A percentile compares a stretch with the other conserved stretches of the same genome.
Evolutionary conservation across 2,329 filamentous ascomycete genomes (phyloP).

Genomic region (Bimuria novae-zelandiae): DNA sequence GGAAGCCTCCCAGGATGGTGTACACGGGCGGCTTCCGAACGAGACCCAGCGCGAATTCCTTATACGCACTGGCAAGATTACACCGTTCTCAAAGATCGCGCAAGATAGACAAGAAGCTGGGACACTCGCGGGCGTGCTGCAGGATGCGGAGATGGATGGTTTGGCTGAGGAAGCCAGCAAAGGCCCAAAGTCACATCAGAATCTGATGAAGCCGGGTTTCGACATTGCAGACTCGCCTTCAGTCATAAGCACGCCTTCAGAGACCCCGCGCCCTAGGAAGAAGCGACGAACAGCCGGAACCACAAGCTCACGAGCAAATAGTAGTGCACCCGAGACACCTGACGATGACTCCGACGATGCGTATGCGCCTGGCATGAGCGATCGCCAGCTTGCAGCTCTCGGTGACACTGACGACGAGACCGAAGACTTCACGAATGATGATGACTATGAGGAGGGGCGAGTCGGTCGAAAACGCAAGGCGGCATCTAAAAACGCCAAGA

Average conservation of each 20-base stretch:
- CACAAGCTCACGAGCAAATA: constrained; percentile 21
- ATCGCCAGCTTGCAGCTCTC: constrained; percentile 44
- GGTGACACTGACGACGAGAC: constrained; percentile 46
- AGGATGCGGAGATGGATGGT: constrained; percentile 78
- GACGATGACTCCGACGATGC: constrained; percentile 48
- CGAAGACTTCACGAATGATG: constrained; percentile 43
- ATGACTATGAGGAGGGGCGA: constrained; percentile 45
- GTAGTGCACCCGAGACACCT: constrained; percentile 22
- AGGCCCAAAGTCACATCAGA: constrained; percentile 52
- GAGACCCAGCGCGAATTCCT: constrained; percentile 88
- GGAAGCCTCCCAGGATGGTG: constrained; percentile 49
- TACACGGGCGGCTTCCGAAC: constrained; percentile 69
- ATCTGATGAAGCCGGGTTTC: constrained; percentile 56
- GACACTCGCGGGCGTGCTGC: constrained; percentile 74
- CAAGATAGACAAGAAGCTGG: constrained; percentile 67
- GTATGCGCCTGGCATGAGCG: constrained; percentile 48
- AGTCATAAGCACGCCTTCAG: constrained; percentile 37
- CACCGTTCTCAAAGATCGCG: constrained; percentile 83
- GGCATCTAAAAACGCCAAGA: constrained; percentile 31
- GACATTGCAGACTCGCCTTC: constrained; percentile 35
- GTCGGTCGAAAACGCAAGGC: constrained; percentile 47
- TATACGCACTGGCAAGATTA: constrained; percentile 96
- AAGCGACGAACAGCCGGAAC: constrained; percentile 41
- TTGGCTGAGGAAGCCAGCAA: constrained; percentile 52
- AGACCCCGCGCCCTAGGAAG: constrained; percentile 45